Evolutionary conservation across 2,329 filamentous ascomycete genomes (phyloP), one percentile per base, ranked within the genome.

Genomic region (Colletotrichum sp.): DNA sequence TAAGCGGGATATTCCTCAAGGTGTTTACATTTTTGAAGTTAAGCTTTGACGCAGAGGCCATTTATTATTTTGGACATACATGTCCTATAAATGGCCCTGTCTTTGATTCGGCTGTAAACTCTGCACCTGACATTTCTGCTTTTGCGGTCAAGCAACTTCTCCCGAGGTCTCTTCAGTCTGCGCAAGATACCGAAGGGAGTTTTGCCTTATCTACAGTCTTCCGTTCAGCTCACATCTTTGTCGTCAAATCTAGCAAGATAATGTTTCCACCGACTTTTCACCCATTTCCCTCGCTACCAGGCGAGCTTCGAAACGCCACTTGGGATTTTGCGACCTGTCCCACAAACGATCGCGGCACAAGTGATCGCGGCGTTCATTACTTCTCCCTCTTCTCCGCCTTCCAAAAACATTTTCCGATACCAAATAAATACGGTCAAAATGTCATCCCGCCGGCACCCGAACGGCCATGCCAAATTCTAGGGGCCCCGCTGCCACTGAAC

Each of bases 21-120:
- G 10, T 49, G 44, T 10, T 44, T 9, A n/a, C n/a, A n/a, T n/a
- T n/a, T n/a, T 28, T 8, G 1, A 18, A 21, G 9, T 49, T n/a
- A 1, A 12, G 1, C 18, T 12, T 49, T 6, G 0, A 12, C 10
- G 2, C 39, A 0, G 18, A n/a, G 2, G 0, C 16, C 36, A 2
- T 16, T 36, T 1, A 8, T 36, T 0, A 36, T 36, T 36, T 1
- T 36, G 34, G 7, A 16, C 36, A 39, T 18, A 44, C 1, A n/a
- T 44, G 3, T 10, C 39, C 0, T 6, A 6, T 44, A 5, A 10
- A 49, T 21, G 39, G 2, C 39, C 1, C 2, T n/a, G 36, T 44
- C 15, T 1, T 44, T 44, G 39, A 6, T 44, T 9, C 2, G 2
- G 24, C 24, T 24, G 24, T 24, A 24, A 24, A 4, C 4, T 28